These are phyloP conservation scores for Fusarium buxicola DNA, from an alignment of 2,329 filamentous ascomycete species.

Conservation along the genomic window DNA sequence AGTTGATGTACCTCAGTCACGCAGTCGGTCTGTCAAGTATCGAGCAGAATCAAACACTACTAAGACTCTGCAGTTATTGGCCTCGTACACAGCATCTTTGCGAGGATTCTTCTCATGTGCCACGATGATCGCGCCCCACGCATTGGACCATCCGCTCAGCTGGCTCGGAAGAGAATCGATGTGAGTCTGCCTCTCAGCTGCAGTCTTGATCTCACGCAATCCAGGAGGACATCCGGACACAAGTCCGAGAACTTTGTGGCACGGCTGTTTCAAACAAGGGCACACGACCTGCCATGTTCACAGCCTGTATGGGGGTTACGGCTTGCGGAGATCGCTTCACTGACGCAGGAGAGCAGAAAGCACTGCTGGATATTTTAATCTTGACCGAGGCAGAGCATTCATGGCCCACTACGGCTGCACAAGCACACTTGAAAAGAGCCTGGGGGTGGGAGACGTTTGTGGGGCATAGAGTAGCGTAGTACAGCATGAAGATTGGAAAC, in stretches of 20 bases:
- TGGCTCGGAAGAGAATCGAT: constrained; percentile 48
- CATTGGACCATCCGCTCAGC: constrained; percentile 55
- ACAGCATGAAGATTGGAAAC: too few relatives aligned
- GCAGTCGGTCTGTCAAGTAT: constrained; percentile 58
- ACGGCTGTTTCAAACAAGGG: constrained; percentile 67
- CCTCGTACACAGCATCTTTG: constrained; percentile 69
- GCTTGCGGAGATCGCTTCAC: constrained; percentile 62
- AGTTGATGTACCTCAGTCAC: constrained; percentile 67
- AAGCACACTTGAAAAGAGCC: constrained; percentile 58
- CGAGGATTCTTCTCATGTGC: constrained; percentile 66
- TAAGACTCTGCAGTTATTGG: constrained; percentile 60
- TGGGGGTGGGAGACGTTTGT: constrained; percentile 61
- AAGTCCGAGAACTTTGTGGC: constrained; percentile 61
- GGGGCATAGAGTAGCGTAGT: too few relatives aligned
- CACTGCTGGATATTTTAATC: constrained; percentile 59
- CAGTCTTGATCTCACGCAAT: constrained; percentile 41
- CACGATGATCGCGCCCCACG: constrained; percentile 65
- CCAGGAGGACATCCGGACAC: constrained; percentile 58
- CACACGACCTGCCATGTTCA: constrained; percentile 67
- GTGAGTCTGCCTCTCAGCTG: constrained; percentile 16
- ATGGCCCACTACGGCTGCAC: constrained; percentile 63
- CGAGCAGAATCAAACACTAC: neutral
- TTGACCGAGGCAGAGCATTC: constrained; percentile 63
- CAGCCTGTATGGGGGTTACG: constrained; percentile 66
- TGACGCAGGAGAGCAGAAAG: constrained; percentile 59